Evolutionary conservation across 306 rosid species (phyloP), one percentile per base, ranked within the genome.

Genomic region (Canavalia ensiformis): DNA sequence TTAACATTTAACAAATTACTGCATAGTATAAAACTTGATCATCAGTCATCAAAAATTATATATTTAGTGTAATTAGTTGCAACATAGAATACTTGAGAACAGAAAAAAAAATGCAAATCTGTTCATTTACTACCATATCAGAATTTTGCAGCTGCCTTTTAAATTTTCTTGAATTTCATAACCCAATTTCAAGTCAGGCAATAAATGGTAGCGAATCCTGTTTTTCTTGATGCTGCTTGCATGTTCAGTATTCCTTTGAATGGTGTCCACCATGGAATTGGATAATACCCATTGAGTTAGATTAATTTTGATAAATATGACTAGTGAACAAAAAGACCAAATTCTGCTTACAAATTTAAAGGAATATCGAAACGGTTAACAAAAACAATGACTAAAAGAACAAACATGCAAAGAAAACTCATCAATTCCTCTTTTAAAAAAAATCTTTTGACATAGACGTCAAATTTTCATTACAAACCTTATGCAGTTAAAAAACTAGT

Each of bases 401-500:
- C 12, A 57, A 49, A 25, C 31, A 50, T 52, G 51, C 6, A 51
- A 72, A 5, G 29, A 73, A 7, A 63, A 34, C 3, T 51, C 18
- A 28, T 47, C 12, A 60, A 57, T 9, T 65, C 34, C 7, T 39
- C 5, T 39, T n/a, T 55, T 13, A 12, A 3, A 18, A 18, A 18
- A 18, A 18, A 8, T 50, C 18, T 10, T 62, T 5, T 37, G 34
- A 37, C 37, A 51, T 35, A 9, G 49, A 29, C 37, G 37, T 42
- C 4, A 75, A 35, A 4, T 31, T 51, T 18, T 47, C 37, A 28
- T 66, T 50, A 39, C 46, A 79, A 84, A 11, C 49, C 66, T 77
- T 45, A 66, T 74, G 60, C 59, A 66, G 72, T 58, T 79, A 58
- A 50, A 73, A 68, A 84, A 79, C 29, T 51, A 34, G 68, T 2